A percentile compares a stretch with the other conserved stretches of the same genome.
Evolutionary conservation across 1,284 basidiomycete genomes (phyloP).

Genomic region (Ceratobasidium sp.): DNA sequence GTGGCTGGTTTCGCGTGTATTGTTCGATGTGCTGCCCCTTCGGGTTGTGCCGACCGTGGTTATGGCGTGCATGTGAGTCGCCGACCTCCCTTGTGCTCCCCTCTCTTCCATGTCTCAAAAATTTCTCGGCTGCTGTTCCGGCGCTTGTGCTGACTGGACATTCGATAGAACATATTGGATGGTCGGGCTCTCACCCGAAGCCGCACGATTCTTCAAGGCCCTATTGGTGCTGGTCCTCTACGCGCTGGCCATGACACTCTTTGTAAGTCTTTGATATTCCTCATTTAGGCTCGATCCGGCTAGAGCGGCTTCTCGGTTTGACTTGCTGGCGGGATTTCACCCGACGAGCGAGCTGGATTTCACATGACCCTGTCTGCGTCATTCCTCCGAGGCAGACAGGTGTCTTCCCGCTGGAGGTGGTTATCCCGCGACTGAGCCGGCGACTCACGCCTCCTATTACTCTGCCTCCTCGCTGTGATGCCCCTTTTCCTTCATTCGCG

Average conservation of each 20-base stretch:
- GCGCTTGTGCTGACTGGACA: not conserved
- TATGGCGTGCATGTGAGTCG: conserved; percentile 74
- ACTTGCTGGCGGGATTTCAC: too few species aligned
- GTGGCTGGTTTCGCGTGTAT: conserved; percentile 82
- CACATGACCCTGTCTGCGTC: too few species aligned
- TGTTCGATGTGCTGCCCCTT: conserved; percentile 86
- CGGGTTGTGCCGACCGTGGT: conserved; percentile 84
- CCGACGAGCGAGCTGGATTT: too few species aligned
- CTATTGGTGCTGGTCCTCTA: conserved; percentile 78
- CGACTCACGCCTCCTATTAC: too few species aligned
- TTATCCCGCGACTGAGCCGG: too few species aligned
- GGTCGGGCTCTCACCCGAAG: conserved; percentile 78
- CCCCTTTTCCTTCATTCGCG: too few species aligned
- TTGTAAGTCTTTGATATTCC: conserved; percentile 57
- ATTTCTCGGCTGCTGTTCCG: conserved; percentile 43
- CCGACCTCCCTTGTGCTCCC: too few species aligned
- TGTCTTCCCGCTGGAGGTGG: too few species aligned
- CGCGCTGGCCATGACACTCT: conserved; percentile 81
- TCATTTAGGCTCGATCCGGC: not conserved
- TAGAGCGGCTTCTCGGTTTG: too few species aligned
- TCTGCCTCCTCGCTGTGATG: too few species aligned
- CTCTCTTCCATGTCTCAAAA: conserved; percentile 8
- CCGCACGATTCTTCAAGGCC: conserved; percentile 82
- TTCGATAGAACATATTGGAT: conserved; percentile 82
- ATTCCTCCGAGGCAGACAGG: too few species aligned